Evolutionary conservation across 768 basidiomycete species (phyloP).

Genomic region (Tremella fuciformis): DNA sequence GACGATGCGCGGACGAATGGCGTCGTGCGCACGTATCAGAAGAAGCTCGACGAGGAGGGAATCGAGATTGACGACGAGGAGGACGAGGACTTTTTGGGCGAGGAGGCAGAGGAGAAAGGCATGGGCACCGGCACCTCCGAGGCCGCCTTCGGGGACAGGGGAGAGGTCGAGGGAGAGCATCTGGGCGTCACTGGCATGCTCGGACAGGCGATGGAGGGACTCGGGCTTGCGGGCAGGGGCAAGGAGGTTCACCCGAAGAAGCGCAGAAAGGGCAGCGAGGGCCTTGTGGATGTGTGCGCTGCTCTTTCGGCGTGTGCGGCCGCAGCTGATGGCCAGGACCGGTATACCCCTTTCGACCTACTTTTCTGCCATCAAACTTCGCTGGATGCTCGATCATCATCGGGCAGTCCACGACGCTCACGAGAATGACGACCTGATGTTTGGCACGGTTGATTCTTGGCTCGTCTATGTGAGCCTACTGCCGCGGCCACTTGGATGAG

Average conservation of each 20-base stretch:
- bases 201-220: conserved; percentile 30
- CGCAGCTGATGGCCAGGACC: conserved; percentile 59
- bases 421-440: conserved; percentile 72
- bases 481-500: not conserved
- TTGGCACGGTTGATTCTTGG: conserved; percentile 98
- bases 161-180: conserved; percentile 22
- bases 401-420: conserved; percentile 73
- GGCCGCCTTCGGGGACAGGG: conserved; percentile 39
- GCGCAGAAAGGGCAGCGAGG: conserved; percentile 43
- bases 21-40: conserved; percentile 74
- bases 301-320: not conserved
- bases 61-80: conserved; percentile 72
- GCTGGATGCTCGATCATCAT: conserved; percentile 93
- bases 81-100: conserved; percentile 56
- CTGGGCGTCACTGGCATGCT: conserved; percentile 17
- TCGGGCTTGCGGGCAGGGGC: conserved; percentile 37
- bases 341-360: conserved; percentile 95
- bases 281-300: conserved; percentile 46
- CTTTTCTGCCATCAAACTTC: conserved; percentile 92
- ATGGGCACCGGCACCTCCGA: conserved; percentile 50
- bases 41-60: conserved; percentile 68
- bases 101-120: conserved; percentile 42
- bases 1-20: conserved; percentile 88
- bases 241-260: conserved; percentile 25
- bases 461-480: conserved; percentile 68